Evolutionary conservation across 345 rosid genomes (phyloP), one percentile per base, ranked within the genome.

Genomic region (Leavenworthia alabamica): DNA sequence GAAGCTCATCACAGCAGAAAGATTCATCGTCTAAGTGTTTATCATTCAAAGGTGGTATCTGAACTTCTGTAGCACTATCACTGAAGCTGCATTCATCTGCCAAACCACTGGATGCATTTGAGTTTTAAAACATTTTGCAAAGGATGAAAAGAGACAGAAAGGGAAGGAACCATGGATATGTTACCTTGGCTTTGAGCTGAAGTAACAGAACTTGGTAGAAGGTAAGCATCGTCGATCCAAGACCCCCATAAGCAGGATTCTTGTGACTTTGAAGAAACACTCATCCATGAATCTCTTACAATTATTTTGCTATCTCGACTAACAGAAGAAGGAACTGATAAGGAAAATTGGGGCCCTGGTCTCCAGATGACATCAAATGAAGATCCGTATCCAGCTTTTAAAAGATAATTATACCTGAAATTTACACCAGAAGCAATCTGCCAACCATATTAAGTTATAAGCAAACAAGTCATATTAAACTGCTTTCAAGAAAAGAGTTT

Each of bases 51-150:
- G 72, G 71, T 35, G 63, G 72, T 55, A 63, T 61, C 13, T 83
- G 67, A 35, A 50, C 62, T 47, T 79, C 62, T 49, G 31, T 42
- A 42, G 36, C 75, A 71, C 55, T 71, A 42, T 71, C 61, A 4
- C 36, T 14, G 9, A 48, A 22, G 52, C 37, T 53, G 33, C 12
- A 51, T 70, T 79, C 76, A 92, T 83, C 98, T 92, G 98, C 82
- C 81, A 86, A 92, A 81, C 71, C 82, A 85, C 98, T 92, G 96
- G 83, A 85, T 81, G 68, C 83, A 83, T 85, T 80, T 89, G 82
- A 92, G 96, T 86, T 82, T 85, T 81, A 85, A 85, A 77, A 75
- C 75, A 81, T 69, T 64, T 45, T 64, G 72, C 73, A 59, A 35
- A 61, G 57, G 70, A 59, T 51, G 61, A 56, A 73, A 62, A 50